A percentile compares a stretch with the other conserved stretches of the same genome.
Evolutionary conservation across 2,329 filamentous ascomycete genomes (phyloP).

Genomic region (Exophiala dermatitidis): DNA sequence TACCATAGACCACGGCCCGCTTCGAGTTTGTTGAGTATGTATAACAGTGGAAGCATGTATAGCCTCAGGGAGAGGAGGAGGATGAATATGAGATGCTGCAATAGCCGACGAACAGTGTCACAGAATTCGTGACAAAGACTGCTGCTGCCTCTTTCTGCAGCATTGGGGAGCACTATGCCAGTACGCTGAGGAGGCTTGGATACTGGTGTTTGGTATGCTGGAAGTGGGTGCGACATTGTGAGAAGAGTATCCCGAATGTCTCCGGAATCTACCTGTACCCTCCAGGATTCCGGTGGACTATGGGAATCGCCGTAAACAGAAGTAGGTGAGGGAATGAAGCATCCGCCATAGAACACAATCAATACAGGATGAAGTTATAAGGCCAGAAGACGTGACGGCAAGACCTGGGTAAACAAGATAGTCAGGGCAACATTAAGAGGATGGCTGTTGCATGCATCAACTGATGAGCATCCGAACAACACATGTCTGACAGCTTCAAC

Average conservation of each 20-base stretch:
- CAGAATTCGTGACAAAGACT: conserved; percentile 31
- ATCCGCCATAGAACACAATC: not conserved
- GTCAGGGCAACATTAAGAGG: too few relatives aligned
- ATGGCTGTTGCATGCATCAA: too few relatives aligned
- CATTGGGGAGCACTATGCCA: not conserved
- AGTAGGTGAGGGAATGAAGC: not conserved
- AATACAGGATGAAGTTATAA: not conserved
- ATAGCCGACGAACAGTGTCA: conserved; percentile 10
- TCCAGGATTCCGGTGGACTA: not conserved
- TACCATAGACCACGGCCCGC: conserved; percentile 11
- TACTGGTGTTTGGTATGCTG: not conserved
- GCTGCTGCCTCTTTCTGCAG: not conserved
- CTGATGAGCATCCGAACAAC: not conserved
- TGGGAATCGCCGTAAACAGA: not conserved
- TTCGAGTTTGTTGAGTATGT: conserved; percentile 17
- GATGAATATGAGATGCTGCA: conserved; percentile 16
- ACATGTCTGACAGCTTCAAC: conserved; percentile 3
- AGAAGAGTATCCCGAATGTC: not conserved
- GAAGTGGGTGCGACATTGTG: not conserved
- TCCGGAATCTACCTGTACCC: not conserved
- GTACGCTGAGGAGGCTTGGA: too few relatives aligned
- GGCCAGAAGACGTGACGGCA: not conserved
- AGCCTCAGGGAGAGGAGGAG: conserved; percentile 14
- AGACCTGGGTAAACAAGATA: not conserved
- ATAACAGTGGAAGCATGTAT: conserved; percentile 20